phyloP scores from a whole-genome alignment of 2,329 filamentous ascomycete genomes.

The Ceratocystis variospora region DNA sequence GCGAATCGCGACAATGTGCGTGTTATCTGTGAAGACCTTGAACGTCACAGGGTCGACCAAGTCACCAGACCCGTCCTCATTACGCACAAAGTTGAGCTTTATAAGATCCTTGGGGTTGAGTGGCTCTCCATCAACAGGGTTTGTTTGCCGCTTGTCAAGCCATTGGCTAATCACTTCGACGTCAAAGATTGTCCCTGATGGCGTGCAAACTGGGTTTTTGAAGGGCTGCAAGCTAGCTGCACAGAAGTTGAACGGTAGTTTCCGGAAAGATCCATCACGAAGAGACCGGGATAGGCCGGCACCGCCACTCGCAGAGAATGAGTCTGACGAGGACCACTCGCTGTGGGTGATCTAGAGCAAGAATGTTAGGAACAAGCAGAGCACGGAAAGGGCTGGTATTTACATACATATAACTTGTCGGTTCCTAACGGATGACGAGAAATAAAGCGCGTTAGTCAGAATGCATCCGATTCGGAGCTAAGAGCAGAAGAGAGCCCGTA shows the following conservation, averaged over 20 bases:
- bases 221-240: slow-evolving; percentile 92
- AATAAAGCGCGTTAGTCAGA: slow-evolving; percentile 1
- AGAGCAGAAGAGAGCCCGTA: background rate
- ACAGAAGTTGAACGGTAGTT: slow-evolving; percentile 96
- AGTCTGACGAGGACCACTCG: slow-evolving; percentile 87
- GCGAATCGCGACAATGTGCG: slow-evolving; percentile 79
- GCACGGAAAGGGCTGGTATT: background rate
- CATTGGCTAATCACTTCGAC: slow-evolving; percentile 86
- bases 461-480: no score
- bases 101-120: slow-evolving; percentile 73
- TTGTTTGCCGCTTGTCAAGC: slow-evolving; percentile 87
- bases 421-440: slow-evolving; percentile 25
- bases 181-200: slow-evolving; percentile 81
- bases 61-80: slow-evolving; percentile 46
- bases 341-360: slow-evolving; percentile 67
- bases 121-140: slow-evolving; percentile 71
- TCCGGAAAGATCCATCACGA: slow-evolving; percentile 54
- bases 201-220: slow-evolving; percentile 82
- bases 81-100: slow-evolving; percentile 81
- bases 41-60: slow-evolving; percentile 93
- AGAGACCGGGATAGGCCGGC: slow-evolving; percentile 48
- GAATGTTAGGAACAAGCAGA: background rate
- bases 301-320: slow-evolving; percentile 69
- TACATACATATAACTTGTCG: slow-evolving; percentile 33
- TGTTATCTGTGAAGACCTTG: slow-evolving; percentile 97